These are phyloP conservation scores for Physaria fendleri DNA, from an alignment of 345 rosid species.

Conservation along the genomic window DNA sequence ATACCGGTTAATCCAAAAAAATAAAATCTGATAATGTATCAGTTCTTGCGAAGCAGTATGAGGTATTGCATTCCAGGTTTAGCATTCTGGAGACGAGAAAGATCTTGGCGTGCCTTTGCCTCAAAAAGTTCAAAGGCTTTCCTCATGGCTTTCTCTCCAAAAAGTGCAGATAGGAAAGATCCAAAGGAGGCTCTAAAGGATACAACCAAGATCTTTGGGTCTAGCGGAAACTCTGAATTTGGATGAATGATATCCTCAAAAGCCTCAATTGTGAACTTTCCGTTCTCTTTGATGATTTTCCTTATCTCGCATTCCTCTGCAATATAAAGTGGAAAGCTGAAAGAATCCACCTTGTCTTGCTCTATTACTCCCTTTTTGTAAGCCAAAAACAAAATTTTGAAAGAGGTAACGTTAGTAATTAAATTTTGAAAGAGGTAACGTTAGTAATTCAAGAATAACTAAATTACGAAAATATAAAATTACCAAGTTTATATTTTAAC, in stretches of 20 bases:
- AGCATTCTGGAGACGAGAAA: conserved; percentile 2
- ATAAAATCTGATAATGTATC: neutral
- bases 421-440: too few relatives aligned
- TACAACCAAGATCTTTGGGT: conserved; percentile 1
- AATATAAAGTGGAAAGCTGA: neutral
- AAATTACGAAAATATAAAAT: too few relatives aligned
- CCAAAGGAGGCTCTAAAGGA: conserved; percentile 4
- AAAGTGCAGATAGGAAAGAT: neutral
- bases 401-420: neutral
- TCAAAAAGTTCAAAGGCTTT: conserved; percentile 13
- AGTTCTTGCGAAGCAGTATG: conserved; percentile 1
- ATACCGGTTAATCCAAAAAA: too few relatives aligned
- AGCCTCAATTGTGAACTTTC: neutral
- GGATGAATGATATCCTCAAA: conserved; percentile 10
- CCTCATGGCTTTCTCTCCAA: neutral
- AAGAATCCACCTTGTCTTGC: neutral
- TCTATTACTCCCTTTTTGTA: neutral
- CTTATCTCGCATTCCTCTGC: neutral
- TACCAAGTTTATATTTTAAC: too few relatives aligned
- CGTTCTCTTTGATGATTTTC: neutral
- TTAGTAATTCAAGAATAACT: too few relatives aligned
- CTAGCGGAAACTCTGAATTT: neutral
- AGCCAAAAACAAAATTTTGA: neutral
- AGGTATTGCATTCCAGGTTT: conserved; percentile 12
- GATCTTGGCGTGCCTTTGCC: neutral